These are phyloP conservation scores for Neurospora discreta DNA, from an alignment of 495 filamentous ascomycete species.

Conservation along the genomic window DNA sequence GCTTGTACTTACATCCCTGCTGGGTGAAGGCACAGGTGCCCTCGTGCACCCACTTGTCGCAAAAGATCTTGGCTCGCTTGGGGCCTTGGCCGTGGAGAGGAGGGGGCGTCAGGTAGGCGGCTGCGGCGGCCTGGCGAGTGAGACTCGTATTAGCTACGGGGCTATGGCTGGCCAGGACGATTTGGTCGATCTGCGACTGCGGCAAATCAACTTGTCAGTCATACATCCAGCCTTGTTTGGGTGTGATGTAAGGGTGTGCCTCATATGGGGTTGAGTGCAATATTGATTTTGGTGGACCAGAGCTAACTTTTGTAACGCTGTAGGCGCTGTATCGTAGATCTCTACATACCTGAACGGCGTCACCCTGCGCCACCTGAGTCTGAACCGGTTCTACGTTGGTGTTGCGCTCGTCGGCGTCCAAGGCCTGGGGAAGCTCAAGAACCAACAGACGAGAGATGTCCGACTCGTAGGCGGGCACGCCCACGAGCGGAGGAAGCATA, in stretches of 20 bases:
- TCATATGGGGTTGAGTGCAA: not conserved
- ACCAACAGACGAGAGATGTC: constrained; percentile 27
- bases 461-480: constrained; percentile 21
- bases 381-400: constrained; percentile 20
- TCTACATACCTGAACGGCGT: not conserved
- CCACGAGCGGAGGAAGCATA: constrained; percentile 40
- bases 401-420: constrained; percentile 24
- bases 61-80: constrained; percentile 57
- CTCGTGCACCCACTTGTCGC: constrained; percentile 76
- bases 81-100: constrained; percentile 1
- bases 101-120: not conserved
- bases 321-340: not conserved
- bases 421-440: constrained; percentile 26
- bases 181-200: constrained; percentile 14
- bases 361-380: not conserved
- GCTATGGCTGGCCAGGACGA: not conserved
- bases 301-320: not conserved
- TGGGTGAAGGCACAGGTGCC: constrained; percentile 77
- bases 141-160: not conserved
- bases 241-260: not conserved
- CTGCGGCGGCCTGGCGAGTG: not conserved
- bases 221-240: not conserved
- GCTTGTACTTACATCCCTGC: constrained; percentile 76
- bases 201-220: not conserved
- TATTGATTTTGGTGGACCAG: too few relatives aligned